A percentile compares a stretch with the other conserved stretches of the same genome.
phyloP scores from a whole-genome alignment of 768 basidiomycete genomes.

The Rhizopogon roseolus region DNA sequence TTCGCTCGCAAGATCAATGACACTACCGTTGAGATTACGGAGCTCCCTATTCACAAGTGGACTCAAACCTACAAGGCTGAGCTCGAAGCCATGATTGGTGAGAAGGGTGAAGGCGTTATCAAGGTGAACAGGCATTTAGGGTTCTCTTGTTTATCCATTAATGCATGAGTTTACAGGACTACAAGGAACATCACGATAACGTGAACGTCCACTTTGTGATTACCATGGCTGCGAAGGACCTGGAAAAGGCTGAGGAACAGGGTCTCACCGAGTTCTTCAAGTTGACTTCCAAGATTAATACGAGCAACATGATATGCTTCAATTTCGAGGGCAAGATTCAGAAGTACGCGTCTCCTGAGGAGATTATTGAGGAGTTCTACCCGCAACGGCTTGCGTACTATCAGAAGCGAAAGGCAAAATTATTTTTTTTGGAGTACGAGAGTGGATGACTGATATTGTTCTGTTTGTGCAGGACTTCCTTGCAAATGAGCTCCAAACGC shows the following conservation, averaged over 20 bases:
- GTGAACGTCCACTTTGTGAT: conserved; percentile 86
- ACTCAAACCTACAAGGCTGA: conserved; percentile 90
- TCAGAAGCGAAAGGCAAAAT: conserved; percentile 90
- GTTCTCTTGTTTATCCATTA: neutral
- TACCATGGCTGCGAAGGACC: conserved; percentile 71
- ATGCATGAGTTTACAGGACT: conserved; percentile 57
- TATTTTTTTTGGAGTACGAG: neutral
- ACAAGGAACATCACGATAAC: conserved; percentile 95
- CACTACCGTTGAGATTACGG: conserved; percentile 91
- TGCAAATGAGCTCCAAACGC: conserved; percentile 73
- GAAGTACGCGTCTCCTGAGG: conserved; percentile 85
- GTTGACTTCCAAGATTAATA: conserved; percentile 76
- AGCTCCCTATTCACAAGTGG: conserved; percentile 94
- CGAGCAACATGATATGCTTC: conserved; percentile 98
- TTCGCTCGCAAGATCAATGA: conserved; percentile 71
- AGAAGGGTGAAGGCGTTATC: conserved; percentile 76
- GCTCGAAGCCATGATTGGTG: conserved; percentile 83
- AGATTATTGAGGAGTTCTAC: conserved; percentile 92
- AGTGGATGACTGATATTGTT: neutral
- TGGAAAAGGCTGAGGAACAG: conserved; percentile 85
- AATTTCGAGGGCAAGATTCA: conserved; percentile 95
- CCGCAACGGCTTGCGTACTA: conserved; percentile 85
- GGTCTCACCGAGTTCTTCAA: conserved; percentile 92
- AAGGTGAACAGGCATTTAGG: conserved; percentile 48
- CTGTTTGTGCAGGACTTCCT: conserved; percentile 64